Percentiles rank a stretch among this genome's conserved stretches.
Evolutionary conservation across 2,329 filamentous ascomycete species (phyloP).

Genomic region (Neonectria coccinea): DNA sequence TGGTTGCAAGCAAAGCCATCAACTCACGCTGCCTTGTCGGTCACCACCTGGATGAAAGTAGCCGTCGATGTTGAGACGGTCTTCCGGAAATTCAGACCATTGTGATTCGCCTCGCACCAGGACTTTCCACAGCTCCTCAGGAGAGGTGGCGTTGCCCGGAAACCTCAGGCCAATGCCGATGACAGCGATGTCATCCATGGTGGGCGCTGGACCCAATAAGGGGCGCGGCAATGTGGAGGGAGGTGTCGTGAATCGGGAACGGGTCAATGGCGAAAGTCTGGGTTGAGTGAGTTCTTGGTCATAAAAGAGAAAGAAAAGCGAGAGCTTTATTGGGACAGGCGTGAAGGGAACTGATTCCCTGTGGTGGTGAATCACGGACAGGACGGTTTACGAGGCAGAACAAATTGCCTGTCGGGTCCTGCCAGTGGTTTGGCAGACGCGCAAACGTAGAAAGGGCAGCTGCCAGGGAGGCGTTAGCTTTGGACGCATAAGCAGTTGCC

Average conservation of each 20-base stretch:
- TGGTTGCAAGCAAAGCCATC: not conserved
- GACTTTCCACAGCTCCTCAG: slow-evolving; percentile 63
- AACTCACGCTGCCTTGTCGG: slow-evolving; percentile 60
- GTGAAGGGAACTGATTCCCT: not conserved
- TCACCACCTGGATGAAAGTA: slow-evolving; percentile 66
- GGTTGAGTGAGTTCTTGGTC: not conserved
- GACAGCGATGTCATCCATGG: slow-evolving; percentile 62
- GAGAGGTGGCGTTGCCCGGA: slow-evolving; percentile 60
- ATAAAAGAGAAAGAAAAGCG: not conserved
- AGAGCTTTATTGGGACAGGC: not conserved
- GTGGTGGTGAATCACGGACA: not conserved
- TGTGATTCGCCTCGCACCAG: slow-evolving; percentile 57
- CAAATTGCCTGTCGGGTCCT: not conserved
- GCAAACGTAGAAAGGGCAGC: not conserved
- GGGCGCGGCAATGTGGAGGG: not conserved
- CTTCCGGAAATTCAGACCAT: slow-evolving; percentile 61
- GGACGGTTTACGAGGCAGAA: not conserved
- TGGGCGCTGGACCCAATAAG: not conserved
- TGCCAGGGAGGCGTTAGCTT: not conserved
- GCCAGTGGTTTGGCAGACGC: not conserved
- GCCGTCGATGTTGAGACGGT: slow-evolving; percentile 63
- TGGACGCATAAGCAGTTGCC: too few relatives aligned
- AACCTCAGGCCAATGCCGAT: slow-evolving; percentile 65
- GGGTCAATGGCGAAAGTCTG: not conserved
- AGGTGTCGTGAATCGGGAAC: not conserved